These are phyloP conservation scores for Camillea tinctor DNA, from an alignment of 2,329 filamentous ascomycete genomes.

Conservation along the genomic window DNA sequence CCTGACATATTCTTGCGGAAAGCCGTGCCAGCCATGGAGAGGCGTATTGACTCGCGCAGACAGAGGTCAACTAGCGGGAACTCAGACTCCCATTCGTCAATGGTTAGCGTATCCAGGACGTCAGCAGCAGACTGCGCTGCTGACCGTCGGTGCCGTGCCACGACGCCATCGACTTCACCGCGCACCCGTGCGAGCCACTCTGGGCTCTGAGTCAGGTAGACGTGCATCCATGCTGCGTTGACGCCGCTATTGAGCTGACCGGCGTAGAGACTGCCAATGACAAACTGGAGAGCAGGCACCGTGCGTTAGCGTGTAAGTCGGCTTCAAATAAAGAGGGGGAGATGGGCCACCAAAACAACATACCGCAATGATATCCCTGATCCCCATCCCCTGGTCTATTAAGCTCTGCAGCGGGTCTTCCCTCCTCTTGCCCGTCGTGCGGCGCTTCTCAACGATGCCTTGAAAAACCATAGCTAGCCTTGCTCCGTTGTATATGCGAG, in stretches of 20 bases:
- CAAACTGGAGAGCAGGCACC: conserved; percentile 40
- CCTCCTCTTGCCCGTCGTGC: conserved; percentile 38
- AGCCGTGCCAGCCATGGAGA: conserved; percentile 45
- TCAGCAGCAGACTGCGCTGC: conserved; percentile 33
- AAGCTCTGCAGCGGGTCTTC: conserved; percentile 54
- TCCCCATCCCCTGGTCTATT: conserved; percentile 49
- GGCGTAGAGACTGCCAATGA: conserved; percentile 54
- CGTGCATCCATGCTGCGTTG: conserved; percentile 52
- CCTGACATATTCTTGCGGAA: conserved; percentile 52
- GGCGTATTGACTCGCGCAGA: conserved; percentile 52
- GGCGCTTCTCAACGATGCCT: conserved; percentile 45
- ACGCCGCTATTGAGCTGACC: conserved; percentile 58
- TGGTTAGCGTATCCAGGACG: conserved; percentile 42
- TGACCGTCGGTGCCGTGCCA: conserved; percentile 40
- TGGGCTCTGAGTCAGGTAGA: conserved; percentile 46
- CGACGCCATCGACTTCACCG: conserved; percentile 45
- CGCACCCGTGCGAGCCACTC: conserved; percentile 46
- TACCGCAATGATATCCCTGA: conserved; percentile 43
- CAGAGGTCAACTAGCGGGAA: conserved; percentile 53
- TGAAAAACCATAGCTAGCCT: conserved; percentile 49
- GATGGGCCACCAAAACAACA: conserved; percentile 9
- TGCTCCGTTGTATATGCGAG: conserved; percentile 43
- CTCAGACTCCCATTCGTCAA: conserved; percentile 55
- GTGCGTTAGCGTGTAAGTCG: no score
- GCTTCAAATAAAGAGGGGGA: neutral